phyloP scores from a whole-genome alignment of 768 basidiomycete species.

The Tulasnella sp. region DNA sequence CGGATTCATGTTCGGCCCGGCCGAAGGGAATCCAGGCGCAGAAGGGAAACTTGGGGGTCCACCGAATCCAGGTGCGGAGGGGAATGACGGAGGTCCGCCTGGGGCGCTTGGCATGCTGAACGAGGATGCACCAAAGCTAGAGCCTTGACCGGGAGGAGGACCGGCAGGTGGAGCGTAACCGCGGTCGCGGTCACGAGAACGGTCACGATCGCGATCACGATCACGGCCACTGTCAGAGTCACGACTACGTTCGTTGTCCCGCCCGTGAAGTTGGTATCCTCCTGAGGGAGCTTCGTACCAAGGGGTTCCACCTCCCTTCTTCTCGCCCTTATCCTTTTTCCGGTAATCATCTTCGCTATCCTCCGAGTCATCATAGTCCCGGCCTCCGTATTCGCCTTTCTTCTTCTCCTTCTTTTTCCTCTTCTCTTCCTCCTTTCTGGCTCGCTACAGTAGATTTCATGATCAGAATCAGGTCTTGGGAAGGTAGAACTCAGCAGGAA shows the following conservation, averaged over 20 bases:
- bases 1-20: background rate
- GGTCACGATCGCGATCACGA: background rate
- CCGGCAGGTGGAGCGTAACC: slow-evolving; percentile 7
- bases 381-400: background rate
- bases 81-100: slow-evolving; percentile 10
- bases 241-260: background rate
- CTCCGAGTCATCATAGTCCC: slow-evolving; percentile 21
- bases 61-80: background rate
- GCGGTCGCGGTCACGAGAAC: too few relatives aligned
- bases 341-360: slow-evolving; percentile 4
- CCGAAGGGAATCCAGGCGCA: background rate
- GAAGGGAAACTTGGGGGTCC: slow-evolving; percentile 15
- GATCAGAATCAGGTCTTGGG: background rate
- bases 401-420: background rate
- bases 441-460: background rate
- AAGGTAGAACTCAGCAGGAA: background rate
- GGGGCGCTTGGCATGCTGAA: slow-evolving; percentile 17
- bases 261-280: slow-evolving; percentile 15
- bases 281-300: slow-evolving; percentile 21
- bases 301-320: background rate
- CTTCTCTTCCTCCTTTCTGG: slow-evolving; percentile 1
- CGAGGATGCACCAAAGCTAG: background rate
- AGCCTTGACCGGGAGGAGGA: slow-evolving; percentile 4
- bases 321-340: slow-evolving; percentile 28
- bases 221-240: background rate